A percentile compares a stretch with the other conserved stretches of the same genome.
These are phyloP conservation scores for Monilinia aucupariae DNA, from an alignment of 2,329 filamentous ascomycete genomes.

Conservation along the genomic window DNA sequence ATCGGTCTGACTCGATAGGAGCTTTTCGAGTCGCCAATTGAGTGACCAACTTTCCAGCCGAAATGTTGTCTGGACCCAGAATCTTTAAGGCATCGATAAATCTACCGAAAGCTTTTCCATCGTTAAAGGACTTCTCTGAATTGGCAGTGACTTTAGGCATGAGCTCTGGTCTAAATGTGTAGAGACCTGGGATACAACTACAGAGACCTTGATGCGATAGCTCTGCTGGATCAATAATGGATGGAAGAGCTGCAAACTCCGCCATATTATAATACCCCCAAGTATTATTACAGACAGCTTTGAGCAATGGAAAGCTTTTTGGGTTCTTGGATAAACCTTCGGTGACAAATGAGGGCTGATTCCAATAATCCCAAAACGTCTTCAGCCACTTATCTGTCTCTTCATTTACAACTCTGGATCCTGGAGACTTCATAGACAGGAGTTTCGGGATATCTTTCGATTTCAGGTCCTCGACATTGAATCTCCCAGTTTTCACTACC, in stretches of 20 bases:
- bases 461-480: slow-evolving; percentile 27
- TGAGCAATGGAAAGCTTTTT: slow-evolving; percentile 9
- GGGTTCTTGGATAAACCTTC: background rate
- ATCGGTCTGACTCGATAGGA: background rate
- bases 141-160: slow-evolving; percentile 20
- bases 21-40: background rate
- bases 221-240: slow-evolving; percentile 20
- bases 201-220: slow-evolving; percentile 18
- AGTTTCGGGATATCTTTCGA: slow-evolving; percentile 23
- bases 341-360: background rate
- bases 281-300: slow-evolving; percentile 14
- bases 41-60: slow-evolving; percentile 7
- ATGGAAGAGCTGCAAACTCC: slow-evolving; percentile 19
- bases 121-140: slow-evolving; percentile 12
- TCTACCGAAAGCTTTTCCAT: slow-evolving; percentile 18
- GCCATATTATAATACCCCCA: slow-evolving; percentile 14
- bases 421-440: slow-evolving; percentile 12
- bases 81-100: slow-evolving; percentile 20
- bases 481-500: slow-evolving; percentile 16
- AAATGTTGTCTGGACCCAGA: slow-evolving; percentile 15
- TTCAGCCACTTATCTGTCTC: slow-evolving; percentile 24
- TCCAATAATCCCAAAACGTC: slow-evolving; percentile 27
- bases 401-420: background rate
- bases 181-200: slow-evolving; percentile 21
- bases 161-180: slow-evolving; percentile 16